Evolutionary conservation across 2,329 filamentous ascomycete species (phyloP).

Genomic region (Plectosphaerella plurivora): DNA sequence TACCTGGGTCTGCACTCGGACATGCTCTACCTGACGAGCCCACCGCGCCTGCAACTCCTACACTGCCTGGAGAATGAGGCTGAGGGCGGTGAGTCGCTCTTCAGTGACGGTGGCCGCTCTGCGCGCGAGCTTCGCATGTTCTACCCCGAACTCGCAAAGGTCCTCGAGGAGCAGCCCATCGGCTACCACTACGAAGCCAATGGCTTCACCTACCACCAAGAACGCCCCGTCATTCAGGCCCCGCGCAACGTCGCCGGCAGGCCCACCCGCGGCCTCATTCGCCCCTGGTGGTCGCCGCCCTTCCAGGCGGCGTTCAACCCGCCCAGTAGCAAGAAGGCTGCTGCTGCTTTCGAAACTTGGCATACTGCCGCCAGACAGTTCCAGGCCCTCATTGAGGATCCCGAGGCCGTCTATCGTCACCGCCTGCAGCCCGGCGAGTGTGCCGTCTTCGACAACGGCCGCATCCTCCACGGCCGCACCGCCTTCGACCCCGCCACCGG

Average conservation of each 20-base stretch:
- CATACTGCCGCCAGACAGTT: constrained; percentile 51
- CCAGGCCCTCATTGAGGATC: constrained; percentile 51
- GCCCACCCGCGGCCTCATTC: constrained; percentile 17
- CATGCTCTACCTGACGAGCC: constrained; percentile 76
- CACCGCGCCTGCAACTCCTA: constrained; percentile 79
- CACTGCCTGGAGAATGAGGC: constrained; percentile 83
- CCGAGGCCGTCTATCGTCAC: constrained; percentile 60
- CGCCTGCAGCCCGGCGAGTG: constrained; percentile 79
- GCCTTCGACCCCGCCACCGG: constrained; percentile 67
- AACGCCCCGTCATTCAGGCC: constrained; percentile 47
- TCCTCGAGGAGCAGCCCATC: constrained; percentile 40
- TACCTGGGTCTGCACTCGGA: constrained; percentile 91
- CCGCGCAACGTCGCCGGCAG: constrained; percentile 18
- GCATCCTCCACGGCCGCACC: constrained; percentile 77
- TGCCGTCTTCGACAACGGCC: constrained; percentile 86
- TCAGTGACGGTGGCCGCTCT: constrained; percentile 70
- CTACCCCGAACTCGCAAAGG: constrained; percentile 17
- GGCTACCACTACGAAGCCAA: constrained; percentile 68
- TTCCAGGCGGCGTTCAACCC: constrained; percentile 61
- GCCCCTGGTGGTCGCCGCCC: constrained; percentile 66
- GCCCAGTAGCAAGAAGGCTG: constrained; percentile 6
- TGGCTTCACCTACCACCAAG: constrained; percentile 57
- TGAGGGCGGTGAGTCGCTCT: constrained; percentile 78
- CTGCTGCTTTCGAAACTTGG: constrained; percentile 28
- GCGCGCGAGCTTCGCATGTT: constrained; percentile 33